Conservation (phyloP, 257 asterid genomes). For the Scutellaria baicalensis region DNA sequence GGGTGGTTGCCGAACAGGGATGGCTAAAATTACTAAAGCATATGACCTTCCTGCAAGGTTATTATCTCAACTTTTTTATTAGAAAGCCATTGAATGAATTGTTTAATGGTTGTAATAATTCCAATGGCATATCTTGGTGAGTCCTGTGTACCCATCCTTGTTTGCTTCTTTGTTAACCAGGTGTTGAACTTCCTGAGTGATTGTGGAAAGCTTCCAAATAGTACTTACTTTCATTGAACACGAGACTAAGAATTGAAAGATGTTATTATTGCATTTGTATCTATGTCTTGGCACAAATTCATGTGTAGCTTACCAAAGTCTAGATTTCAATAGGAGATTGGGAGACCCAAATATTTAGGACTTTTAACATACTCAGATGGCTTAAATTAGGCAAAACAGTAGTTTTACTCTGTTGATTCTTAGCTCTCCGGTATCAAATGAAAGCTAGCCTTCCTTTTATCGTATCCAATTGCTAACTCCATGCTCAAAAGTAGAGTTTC, state of each 20-base stretch:
- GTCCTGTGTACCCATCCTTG: neutral
- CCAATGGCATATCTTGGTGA: neutral
- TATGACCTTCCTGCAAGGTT: conserved; percentile 92
- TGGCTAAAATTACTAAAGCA: conserved; percentile 68
- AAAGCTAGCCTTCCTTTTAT: neutral
- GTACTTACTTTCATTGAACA: neutral
- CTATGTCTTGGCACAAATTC: neutral
- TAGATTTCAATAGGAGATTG: neutral
- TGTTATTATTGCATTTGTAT: neutral
- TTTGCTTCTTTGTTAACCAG: conserved; percentile 1
- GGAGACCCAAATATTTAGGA: neutral
- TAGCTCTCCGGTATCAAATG: neutral
- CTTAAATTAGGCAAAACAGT: neutral
- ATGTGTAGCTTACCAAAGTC: neutral
- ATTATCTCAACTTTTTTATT: conserved; percentile 1
- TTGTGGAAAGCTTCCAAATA: neutral
- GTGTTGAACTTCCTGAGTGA: neutral
- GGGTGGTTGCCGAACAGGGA: conserved; percentile 98
- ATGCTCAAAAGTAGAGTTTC: conserved; percentile 7
- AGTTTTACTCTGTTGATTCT: neutral
- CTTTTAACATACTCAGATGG: neutral
- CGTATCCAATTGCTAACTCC: neutral
- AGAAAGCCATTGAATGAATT: neutral
- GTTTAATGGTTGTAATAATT: neutral
- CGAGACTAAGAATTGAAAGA: conserved; percentile 2